Percentiles rank a stretch among this genome's conserved stretches.
Conservation (phyloP, 495 filamentous ascomycete species). For the Penicillium atrosanguineum region DNA sequence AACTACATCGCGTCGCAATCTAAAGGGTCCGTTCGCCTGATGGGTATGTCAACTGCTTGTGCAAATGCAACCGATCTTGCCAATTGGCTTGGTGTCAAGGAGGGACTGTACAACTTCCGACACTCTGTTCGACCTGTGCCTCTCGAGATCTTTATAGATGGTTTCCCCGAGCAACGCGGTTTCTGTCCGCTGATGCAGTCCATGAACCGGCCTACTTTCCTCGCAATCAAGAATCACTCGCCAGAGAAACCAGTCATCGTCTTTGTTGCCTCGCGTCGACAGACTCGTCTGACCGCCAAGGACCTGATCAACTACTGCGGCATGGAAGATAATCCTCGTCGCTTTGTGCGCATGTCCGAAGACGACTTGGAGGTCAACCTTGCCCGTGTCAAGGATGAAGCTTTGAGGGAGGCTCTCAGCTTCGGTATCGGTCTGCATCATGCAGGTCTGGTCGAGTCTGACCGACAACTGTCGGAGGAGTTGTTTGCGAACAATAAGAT, state of each 20-base stretch:
- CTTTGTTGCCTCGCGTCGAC: conserved; percentile 92
- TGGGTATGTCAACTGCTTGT: conserved; percentile 98
- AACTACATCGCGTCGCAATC: conserved; percentile 95
- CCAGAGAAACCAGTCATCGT: conserved; percentile 97
- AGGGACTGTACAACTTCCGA: conserved; percentile 95
- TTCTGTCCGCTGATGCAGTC: conserved; percentile 99
- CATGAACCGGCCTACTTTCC: conserved; percentile 97
- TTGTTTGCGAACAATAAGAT: conserved; percentile 98
- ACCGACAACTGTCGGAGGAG: conserved; percentile 87
- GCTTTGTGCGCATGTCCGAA: conserved; percentile 91
- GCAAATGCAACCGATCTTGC: conserved; percentile 92
- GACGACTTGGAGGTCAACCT: conserved; percentile 87
- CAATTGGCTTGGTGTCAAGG: conserved; percentile 97
- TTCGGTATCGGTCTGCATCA: conserved; percentile 98
- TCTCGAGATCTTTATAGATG: conserved; percentile 93
- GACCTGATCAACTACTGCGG: conserved; percentile 97
- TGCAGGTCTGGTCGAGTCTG: conserved; percentile 92
- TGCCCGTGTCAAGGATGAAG: conserved; percentile 83
- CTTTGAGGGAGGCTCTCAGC: conserved; percentile 82
- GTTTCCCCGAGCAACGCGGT: conserved; percentile 90
- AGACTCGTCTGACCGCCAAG: conserved; percentile 91
- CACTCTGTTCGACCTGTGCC: conserved; percentile 98
- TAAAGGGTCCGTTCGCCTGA: conserved; percentile 80
- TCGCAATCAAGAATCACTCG: conserved; percentile 93
- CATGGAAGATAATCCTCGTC: conserved; percentile 94